Conservation (phyloP, 495 filamentous ascomycete species). For the Tuber brumale region DNA sequence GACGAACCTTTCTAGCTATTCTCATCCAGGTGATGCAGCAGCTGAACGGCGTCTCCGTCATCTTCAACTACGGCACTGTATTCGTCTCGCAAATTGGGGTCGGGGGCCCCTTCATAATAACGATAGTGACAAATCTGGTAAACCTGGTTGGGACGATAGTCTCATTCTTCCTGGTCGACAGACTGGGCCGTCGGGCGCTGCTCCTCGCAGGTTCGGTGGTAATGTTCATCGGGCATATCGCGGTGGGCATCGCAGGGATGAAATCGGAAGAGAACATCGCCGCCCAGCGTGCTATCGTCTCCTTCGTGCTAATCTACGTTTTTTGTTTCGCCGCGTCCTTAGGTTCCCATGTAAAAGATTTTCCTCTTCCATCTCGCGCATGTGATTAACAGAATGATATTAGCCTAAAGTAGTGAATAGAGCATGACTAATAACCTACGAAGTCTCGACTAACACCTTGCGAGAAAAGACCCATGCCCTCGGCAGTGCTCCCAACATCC, state of each 20-base stretch:
- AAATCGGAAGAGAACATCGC: constrained; percentile 42
- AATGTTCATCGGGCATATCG: constrained; percentile 51
- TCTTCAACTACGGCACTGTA: constrained; percentile 52
- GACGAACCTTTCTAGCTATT: constrained; percentile 65
- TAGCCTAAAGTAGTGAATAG: constrained; percentile 6
- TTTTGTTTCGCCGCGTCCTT: constrained; percentile 74
- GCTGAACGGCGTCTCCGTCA: constrained; percentile 53
- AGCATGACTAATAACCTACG: constrained; percentile 33
- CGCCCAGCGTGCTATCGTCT: constrained; percentile 53
- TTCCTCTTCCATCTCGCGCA: neutral
- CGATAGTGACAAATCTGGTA: constrained; percentile 62
- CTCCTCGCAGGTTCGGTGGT: constrained; percentile 49
- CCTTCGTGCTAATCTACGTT: constrained; percentile 78
- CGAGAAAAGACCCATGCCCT: constrained; percentile 36
- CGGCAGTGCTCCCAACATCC: constrained; percentile 25
- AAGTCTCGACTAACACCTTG: constrained; percentile 28
- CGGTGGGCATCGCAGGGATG: constrained; percentile 52
- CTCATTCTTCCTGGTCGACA: constrained; percentile 62
- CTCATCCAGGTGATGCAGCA: constrained; percentile 67
- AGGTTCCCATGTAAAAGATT: constrained; percentile 55
- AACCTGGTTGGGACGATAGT: constrained; percentile 62
- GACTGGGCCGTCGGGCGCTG: constrained; percentile 47
- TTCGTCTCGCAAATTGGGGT: constrained; percentile 61
- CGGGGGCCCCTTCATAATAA: constrained; percentile 58
- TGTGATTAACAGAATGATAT: neutral